Evolutionary conservation across 2,329 filamentous ascomycete genomes (phyloP).

Genomic region (Cercospora canescens): DNA sequence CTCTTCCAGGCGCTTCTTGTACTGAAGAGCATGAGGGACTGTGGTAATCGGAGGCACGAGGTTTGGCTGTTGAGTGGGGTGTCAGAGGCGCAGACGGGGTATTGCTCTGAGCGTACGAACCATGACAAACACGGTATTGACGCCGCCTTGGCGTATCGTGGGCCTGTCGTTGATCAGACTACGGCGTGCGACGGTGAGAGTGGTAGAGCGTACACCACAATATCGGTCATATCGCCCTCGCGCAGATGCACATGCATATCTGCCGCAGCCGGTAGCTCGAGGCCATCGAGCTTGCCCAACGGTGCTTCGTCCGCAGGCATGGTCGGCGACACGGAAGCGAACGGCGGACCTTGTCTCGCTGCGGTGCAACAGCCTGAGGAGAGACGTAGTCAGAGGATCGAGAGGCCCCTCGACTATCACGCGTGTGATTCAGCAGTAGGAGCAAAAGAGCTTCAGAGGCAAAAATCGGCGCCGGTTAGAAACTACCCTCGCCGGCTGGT

Average conservation of each 20-base stretch:
- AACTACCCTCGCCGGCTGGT: background rate
- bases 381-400: background rate
- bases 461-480: background rate
- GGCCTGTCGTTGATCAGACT: constrained; percentile 35
- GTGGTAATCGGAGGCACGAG: constrained; percentile 53
- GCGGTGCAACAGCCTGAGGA: background rate
- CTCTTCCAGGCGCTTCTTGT: constrained; percentile 44
- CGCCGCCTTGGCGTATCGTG: constrained; percentile 52
- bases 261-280: constrained; percentile 51
- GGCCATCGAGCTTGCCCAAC: constrained; percentile 44
- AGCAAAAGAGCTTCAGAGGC: background rate
- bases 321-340: background rate
- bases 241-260: constrained; percentile 55
- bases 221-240: constrained; percentile 53
- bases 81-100: background rate
- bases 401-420: background rate
- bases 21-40: constrained; percentile 48
- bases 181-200: background rate
- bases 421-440: background rate
- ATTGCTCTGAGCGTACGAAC: constrained; percentile 34
- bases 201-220: constrained; percentile 39
- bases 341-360: background rate
- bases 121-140: constrained; percentile 57
- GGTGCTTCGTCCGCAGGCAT: constrained; percentile 6
- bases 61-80: constrained; percentile 43